Evolutionary conservation across 352 stramenopile species (phyloP), one percentile per base, ranked within the genome.

Genomic region (Phytophthora litchii): DNA sequence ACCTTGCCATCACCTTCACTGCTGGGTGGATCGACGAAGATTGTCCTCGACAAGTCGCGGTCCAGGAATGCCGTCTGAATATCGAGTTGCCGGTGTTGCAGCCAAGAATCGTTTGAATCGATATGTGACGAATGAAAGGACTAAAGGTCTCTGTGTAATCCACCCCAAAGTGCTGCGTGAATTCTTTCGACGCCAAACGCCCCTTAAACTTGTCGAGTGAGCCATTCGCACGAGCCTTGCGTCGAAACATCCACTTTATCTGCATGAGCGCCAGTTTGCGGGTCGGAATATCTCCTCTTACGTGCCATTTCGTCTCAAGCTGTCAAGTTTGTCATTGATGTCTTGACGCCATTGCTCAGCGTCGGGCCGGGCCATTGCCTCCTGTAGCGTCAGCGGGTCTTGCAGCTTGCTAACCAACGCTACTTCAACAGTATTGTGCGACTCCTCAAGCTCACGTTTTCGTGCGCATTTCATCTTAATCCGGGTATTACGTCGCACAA

Each of bases 91-190:
- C 23, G 23, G 23, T 27, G 23, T 27, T 27, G 3, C 23, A 27
- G 1, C 60, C 23, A 27, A 27, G 46, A 8, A 73, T 27, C 1
- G 43, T 2, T 27, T 52, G 47, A 14, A 73, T 41, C 3, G 50
- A 45, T 14, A 38, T 42, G 29, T 71, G 40, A 16, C 53, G 34
- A 5, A 64, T 40, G 1, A 74, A 57, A 11, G 63, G 57, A 17
- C 41, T 55, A 53, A 67, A 75, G 2, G 59, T 80, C 21, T 80
- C 47, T 1, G 63, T 1, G 63, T 68, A 79, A 35, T 79, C 67
- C 3, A 64, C 47, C 6, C 62, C 62, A 29, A 37, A 67, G 5
- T 58, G 25, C 45, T 79, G 62, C 23, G 40, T 56, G 21, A 49
- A 49, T n/a, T 57, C 63, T 29, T 64, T 69, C 1, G 58, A 66